Base-by-base conservation (phyloP, 306 rosid species). In the Citrullus amarus region DNA sequence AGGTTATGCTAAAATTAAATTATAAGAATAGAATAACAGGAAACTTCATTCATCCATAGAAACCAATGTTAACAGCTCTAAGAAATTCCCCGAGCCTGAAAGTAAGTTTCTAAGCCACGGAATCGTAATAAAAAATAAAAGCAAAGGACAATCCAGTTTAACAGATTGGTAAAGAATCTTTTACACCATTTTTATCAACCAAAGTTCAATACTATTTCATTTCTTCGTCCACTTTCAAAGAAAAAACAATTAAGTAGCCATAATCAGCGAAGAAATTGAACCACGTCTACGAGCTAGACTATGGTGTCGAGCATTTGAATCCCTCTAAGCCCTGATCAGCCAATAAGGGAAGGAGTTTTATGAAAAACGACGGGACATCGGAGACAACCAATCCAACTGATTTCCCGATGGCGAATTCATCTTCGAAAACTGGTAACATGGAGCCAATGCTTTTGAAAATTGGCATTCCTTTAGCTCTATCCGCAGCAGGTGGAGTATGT, bases 391-490 rank as follows among this genome's bases (percentile, higher is more conserved):
- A 77, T 36, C 14, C 6, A 54, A 55, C 68, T 16, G 13, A 79
- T 57, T 73, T 9, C 3, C 54, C 67, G 15, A 92, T 88, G 96
- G 93, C 80, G 67, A 80, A 79, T 84, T 61, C 85, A 48, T 11
- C 83, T 15, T 79, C 88, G 41, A 90, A 85, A 58, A 76, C 68
- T 41, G 90, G 82, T 55, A 73, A 58, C 7, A 16, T 87, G 17
- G 85, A 80, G 84, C 89, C 90, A 68, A 53, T 84, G 54, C 28
- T 89, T 59, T 83, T 89, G 75, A 90, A 88, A 94, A 88, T 83
- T 73, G 96, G 89, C 51, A 85, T 94, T 86, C 89, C 98, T 56
- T 25, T 92, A 58, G 88, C 87, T 81, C 36, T 87, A 60, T 87
- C 94, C 39, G 34, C 88, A 51, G 96, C 90, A 78, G 94, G 90